Evolutionary conservation across 257 asterid species (phyloP), one percentile per base, ranked within the genome.

Genomic region (Solanum chiquidenum): DNA sequence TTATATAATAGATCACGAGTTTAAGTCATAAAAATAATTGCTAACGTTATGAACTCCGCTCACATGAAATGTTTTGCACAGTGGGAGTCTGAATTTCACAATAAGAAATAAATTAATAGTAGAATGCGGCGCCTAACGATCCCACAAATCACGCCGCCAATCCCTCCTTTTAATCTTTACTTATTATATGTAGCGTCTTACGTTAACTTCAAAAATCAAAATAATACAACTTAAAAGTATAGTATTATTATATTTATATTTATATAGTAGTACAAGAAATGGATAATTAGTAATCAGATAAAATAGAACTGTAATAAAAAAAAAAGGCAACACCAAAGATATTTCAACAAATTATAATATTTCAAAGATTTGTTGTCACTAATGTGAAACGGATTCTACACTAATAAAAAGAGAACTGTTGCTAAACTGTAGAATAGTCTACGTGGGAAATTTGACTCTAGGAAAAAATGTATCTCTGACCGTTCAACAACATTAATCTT

Each of bases 71-170:
- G 3, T 52, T 49, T 16, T 14, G 7, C 18, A 46, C 7, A 49
- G 1, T 1, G 1, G 6, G 1, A 49, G 29, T 86, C 5, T 40
- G 5, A 42, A 75, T 86, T 55, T 88, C 86, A 52, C 75, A 64
- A 80, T 38, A 55, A 84, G 7, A 23, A 11, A 11, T 11, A n/a
- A 13, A 14, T 35, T 23, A 75, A 27, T 29, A 80, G 68, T n/a
- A 87, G 86, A 89, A 88, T 90, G 90, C 93, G 95, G 94, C 93
- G 91, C 92, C 90, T 80, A 66, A 89, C 89, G 76, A 74, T 85
- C 84, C 92, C 97, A 89, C 71, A 76, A 88, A 91, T 94, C 91
- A 86, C 95, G 96, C 94, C 96, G 86, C 91, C 88, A 90, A 92
- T 94, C 89, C 80, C 95, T 93, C 93, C 80, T 34, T 12, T 84